Percentiles rank a stretch among this genome's conserved stretches.
These are phyloP conservation scores for Lumnitzera littorea DNA, from an alignment of 345 rosid genomes.

Conservation along the genomic window DNA sequence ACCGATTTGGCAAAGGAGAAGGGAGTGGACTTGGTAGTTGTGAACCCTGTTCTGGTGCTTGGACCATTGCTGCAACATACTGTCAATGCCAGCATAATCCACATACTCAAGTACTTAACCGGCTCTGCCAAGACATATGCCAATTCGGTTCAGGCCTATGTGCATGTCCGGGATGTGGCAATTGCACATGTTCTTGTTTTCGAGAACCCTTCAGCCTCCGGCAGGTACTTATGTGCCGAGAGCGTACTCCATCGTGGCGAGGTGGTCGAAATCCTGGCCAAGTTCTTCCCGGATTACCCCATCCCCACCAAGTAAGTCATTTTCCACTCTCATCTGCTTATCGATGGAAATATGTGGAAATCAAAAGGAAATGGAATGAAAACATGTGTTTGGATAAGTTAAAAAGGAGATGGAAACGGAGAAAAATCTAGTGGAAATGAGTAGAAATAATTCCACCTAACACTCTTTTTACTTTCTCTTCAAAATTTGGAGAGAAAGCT, in stretches of 20 bases:
- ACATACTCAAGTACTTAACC: slow-evolving; percentile 73
- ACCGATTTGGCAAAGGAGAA: slow-evolving; percentile 64
- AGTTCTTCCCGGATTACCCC: slow-evolving; percentile 79
- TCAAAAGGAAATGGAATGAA: too few relatives aligned
- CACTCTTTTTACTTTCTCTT: too few relatives aligned
- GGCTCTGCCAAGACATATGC: slow-evolving; percentile 89
- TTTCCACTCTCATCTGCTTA: neutral
- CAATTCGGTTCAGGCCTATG: slow-evolving; percentile 72
- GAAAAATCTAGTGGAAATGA: too few relatives aligned
- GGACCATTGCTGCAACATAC: slow-evolving; percentile 79
- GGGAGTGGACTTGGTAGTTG: slow-evolving; percentile 70
- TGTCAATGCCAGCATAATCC: slow-evolving; percentile 62
- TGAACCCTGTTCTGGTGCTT: slow-evolving; percentile 69
- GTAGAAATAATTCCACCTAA: too few relatives aligned
- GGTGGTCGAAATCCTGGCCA: slow-evolving; percentile 73
- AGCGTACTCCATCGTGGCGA: slow-evolving; percentile 81
- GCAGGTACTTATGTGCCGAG: slow-evolving; percentile 76
- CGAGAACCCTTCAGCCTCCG: slow-evolving; percentile 72
- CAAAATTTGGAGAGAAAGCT: too few relatives aligned
- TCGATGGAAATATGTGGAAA: too few relatives aligned
- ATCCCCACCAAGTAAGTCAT: slow-evolving; percentile 79
- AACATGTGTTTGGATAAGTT: too few relatives aligned
- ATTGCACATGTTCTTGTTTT: slow-evolving; percentile 65
- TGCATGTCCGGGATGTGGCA: slow-evolving; percentile 75
- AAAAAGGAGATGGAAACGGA: too few relatives aligned